Evolutionary conservation across 2,329 filamentous ascomycete species (phyloP), one percentile per base, ranked within the genome.

Genomic region (Fusarium sp.): DNA sequence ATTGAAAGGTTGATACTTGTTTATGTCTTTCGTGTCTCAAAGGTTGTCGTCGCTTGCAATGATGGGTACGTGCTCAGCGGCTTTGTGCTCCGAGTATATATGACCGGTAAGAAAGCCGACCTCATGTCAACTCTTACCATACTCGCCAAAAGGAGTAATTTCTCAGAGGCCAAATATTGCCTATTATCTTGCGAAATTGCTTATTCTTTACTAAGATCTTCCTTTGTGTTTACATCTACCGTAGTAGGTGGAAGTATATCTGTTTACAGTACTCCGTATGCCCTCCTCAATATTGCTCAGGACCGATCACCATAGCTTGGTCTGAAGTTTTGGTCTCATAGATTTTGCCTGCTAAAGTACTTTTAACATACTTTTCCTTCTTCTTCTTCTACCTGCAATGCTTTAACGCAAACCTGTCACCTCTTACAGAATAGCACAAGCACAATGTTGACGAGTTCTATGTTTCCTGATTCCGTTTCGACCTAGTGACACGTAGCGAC

Each of bases 401-500:
- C 40, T 28, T 28, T n/a, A 15, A 56, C 28, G n/a, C 44, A 50
- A 30, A 39, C 20, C 38, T 49, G 10, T 68, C 65, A 45, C 56
- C 49, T 64, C 64, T 51, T 52, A 66, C 50, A 39, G 57, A 55
- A 62, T 42, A 56, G 28, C 65, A 68, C 47, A 49, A 65, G 51
- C 59, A 65, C 56, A 62, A 63, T 58, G 57, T 63, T 72, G 68
- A 65, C 62, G 70, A 69, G 65, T 73, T 74, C 73, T 73, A 73
- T 74, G 70, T 72, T 73, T 72, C 69, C 67, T 70, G 64, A 71
- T 74, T 73, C 74, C 72, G 67, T 69, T 75, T 75, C 74, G 65
- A 67, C 73, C 72, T 76, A 74, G 65, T 73, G 74, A 75, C 67
- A 72, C 72, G 74, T 73, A 71, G 69, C 70, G 74, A 74, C 71